phyloP scores from a whole-genome alignment of 768 basidiomycete species.

The Pseudohyphozyma bogoriensis region DNA sequence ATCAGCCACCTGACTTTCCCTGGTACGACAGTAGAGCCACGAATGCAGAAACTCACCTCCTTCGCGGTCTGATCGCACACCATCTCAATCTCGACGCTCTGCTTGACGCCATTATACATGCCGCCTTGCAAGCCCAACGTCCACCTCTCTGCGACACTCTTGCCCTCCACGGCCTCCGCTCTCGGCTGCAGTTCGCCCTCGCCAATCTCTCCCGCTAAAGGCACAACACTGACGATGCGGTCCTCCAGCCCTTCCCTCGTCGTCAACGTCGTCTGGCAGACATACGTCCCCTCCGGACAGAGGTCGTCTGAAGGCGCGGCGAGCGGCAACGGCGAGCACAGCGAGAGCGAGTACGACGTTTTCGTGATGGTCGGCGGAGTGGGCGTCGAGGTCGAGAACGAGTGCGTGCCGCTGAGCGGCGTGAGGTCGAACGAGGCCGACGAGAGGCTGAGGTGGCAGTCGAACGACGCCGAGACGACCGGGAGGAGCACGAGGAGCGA shows the following conservation, averaged over 20 bases:
- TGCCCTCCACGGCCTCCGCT: slow-evolving; percentile 18
- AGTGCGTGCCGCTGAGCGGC: slow-evolving; percentile 2
- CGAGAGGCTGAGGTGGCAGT: not conserved
- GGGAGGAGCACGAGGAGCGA: too few relatives aligned
- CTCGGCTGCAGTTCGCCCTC: slow-evolving; percentile 31
- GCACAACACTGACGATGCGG: slow-evolving; percentile 62
- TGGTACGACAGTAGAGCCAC: too few relatives aligned
- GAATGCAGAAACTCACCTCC: slow-evolving; percentile 2
- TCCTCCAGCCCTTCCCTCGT: slow-evolving; percentile 49
- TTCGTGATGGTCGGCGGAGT: slow-evolving; percentile 25
- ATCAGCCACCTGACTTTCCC: not conserved
- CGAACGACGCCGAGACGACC: not conserved
- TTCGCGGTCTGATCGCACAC: slow-evolving; percentile 11
- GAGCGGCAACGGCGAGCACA: slow-evolving; percentile 25
- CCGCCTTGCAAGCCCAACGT: slow-evolving; percentile 11
- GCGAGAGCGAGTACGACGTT: slow-evolving; percentile 21
- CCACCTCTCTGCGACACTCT: slow-evolving; percentile 1
- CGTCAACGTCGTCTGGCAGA: slow-evolving; percentile 63
- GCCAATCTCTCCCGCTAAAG: slow-evolving; percentile 45
- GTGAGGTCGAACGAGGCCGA: not conserved
- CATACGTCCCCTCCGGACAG: slow-evolving; percentile 45
- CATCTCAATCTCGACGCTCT: slow-evolving; percentile 17
- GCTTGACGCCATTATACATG: slow-evolving; percentile 8
- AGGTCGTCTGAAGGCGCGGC: slow-evolving; percentile 14
- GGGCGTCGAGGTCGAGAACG: not conserved